Conservation (phyloP, 345 rosid species). For the Salix purpurea region DNA sequence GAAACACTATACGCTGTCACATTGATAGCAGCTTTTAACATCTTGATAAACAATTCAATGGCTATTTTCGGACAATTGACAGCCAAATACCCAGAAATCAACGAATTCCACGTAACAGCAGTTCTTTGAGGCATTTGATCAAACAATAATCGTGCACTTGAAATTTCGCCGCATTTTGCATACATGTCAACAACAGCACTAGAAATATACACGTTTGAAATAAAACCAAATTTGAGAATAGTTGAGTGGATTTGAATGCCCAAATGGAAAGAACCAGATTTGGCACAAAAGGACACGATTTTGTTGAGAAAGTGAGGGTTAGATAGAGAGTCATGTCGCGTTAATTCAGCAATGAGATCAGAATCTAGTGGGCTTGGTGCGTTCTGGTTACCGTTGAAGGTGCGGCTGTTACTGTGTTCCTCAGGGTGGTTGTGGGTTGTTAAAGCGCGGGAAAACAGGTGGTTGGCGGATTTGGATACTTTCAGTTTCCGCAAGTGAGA, state of each 20-base stretch:
- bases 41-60: constrained; percentile 15
- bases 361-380: background rate
- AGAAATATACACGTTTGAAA: constrained; percentile 27
- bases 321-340: constrained; percentile 2
- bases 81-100: constrained; percentile 32
- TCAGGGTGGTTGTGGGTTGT: background rate
- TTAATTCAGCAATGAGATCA: background rate
- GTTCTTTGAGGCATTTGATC: constrained; percentile 29
- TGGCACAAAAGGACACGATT: constrained; percentile 24
- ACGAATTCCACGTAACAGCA: constrained; percentile 33
- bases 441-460: constrained; percentile 6
- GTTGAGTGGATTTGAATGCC: constrained; percentile 32
- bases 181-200: constrained; percentile 32
- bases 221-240: constrained; percentile 26
- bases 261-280: constrained; percentile 7
- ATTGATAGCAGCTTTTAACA: constrained; percentile 12
- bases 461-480: constrained; percentile 1
- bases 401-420: constrained; percentile 4
- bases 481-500: background rate
- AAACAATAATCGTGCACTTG: constrained; percentile 20
- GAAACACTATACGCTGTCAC: constrained; percentile 18
- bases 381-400: background rate
- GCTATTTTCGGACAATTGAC: constrained; percentile 10
- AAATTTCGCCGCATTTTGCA: constrained; percentile 17
- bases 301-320: constrained; percentile 25